A percentile compares a stretch with the other conserved stretches of the same genome.
These are phyloP conservation scores for Xylaria sp. DNA, from an alignment of 2,329 filamentous ascomycete species.

Conservation along the genomic window DNA sequence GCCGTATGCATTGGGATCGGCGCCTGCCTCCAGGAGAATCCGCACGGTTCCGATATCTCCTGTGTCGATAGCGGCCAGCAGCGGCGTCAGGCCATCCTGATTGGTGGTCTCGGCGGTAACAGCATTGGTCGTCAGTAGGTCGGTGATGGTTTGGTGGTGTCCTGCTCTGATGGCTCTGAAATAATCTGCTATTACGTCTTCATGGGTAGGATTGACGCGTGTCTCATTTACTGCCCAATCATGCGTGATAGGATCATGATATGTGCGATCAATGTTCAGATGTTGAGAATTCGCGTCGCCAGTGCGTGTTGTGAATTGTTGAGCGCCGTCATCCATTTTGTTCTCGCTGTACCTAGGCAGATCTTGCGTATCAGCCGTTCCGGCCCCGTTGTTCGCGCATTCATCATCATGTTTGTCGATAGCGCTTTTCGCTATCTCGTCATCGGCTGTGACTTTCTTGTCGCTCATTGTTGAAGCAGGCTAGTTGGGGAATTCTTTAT, in stretches of 20 bases:
- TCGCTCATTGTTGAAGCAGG: neutral
- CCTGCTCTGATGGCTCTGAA: neutral
- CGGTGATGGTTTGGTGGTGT: neutral
- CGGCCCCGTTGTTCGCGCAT: neutral
- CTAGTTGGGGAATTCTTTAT: neutral
- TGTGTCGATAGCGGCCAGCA: neutral
- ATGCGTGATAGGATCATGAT: neutral
- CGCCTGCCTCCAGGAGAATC: conserved; percentile 1
- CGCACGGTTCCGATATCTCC: neutral
- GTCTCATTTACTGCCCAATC: neutral
- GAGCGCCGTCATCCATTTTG: neutral
- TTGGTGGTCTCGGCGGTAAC: neutral
- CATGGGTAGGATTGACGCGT: neutral
- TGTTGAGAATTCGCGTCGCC: too few species aligned
- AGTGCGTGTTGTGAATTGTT: neutral
- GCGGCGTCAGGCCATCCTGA: neutral
- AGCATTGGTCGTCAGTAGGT: neutral
- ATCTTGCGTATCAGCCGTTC: neutral
- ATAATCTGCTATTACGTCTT: neutral
- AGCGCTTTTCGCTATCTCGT: neutral
- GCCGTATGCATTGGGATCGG: conserved; percentile 7
- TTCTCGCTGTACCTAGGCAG: neutral
- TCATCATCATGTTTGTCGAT: neutral
- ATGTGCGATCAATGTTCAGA: neutral
- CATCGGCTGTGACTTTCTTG: neutral